These are phyloP conservation scores for Trapa incisa DNA, from an alignment of 345 rosid genomes.

Conservation along the genomic window DNA sequence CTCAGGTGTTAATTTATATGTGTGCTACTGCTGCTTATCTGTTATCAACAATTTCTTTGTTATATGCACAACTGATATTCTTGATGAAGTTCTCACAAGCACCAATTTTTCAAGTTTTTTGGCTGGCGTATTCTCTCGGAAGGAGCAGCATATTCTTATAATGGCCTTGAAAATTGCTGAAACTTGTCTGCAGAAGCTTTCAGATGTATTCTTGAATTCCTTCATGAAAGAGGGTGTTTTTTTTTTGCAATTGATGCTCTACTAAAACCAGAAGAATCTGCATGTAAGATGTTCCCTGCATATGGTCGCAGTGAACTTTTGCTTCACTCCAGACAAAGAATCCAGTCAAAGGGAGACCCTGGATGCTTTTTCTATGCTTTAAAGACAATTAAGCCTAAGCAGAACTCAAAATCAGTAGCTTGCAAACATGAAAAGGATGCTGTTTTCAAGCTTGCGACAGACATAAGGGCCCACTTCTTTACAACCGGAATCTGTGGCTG, in stretches of 20 bases:
- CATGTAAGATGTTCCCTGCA: slow-evolving; percentile 27
- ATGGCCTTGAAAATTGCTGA: slow-evolving; percentile 63
- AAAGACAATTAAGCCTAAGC: slow-evolving; percentile 25
- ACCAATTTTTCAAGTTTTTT: slow-evolving; percentile 78
- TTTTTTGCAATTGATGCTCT: slow-evolving; percentile 66
- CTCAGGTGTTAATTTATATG: slow-evolving; percentile 67
- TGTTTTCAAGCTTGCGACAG: slow-evolving; percentile 51
- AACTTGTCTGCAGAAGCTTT: slow-evolving; percentile 52
- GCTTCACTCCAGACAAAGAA: slow-evolving; percentile 32
- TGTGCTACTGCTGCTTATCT: slow-evolving; percentile 73
- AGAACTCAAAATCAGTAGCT: slow-evolving; percentile 25
- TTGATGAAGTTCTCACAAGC: slow-evolving; percentile 45
- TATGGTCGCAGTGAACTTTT: slow-evolving; percentile 31
- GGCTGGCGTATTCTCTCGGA: slow-evolving; percentile 75
- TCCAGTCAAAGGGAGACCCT: slow-evolving; percentile 30
- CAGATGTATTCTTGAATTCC: slow-evolving; percentile 45
- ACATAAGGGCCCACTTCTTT: slow-evolving; percentile 49
- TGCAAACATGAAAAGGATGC: slow-evolving; percentile 67
- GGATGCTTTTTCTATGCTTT: slow-evolving; percentile 80
- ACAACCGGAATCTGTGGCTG: slow-evolving; percentile 40
- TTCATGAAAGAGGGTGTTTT: slow-evolving; percentile 81
- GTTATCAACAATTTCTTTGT: slow-evolving; percentile 53
- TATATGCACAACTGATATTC: slow-evolving; percentile 55
- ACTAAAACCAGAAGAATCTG: slow-evolving; percentile 40
- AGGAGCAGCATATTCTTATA: slow-evolving; percentile 67